Conservation (phyloP, 2,329 filamentous ascomycete species). For the Amylocarpus encephaloides region DNA sequence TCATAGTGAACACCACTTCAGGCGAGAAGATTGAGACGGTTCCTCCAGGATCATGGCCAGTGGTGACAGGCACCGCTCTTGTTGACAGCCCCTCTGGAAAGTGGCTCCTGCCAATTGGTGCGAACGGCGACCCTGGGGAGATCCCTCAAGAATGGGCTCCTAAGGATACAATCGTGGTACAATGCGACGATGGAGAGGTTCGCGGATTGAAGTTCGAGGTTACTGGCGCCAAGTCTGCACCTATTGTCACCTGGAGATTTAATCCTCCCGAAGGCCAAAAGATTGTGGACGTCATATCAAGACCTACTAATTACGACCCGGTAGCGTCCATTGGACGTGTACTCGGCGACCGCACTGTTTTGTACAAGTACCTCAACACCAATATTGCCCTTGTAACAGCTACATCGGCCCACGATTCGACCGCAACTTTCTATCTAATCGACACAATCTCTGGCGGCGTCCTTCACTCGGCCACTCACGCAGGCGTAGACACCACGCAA, state of each 20-base stretch:
- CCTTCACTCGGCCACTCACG: conserved; percentile 63
- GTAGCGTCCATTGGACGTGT: conserved; percentile 94
- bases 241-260: conserved; percentile 65
- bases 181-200: conserved; percentile 42
- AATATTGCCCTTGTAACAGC: conserved; percentile 75
- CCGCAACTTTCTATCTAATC: conserved; percentile 69
- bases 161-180: conserved; percentile 49
- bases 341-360: conserved; percentile 81
- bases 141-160: conserved; percentile 42
- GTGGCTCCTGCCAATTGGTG: conserved; percentile 48
- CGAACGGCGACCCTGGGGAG: conserved; percentile 42
- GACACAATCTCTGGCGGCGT: conserved; percentile 82
- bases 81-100: conserved; percentile 47
- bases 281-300: conserved; percentile 61
- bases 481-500: conserved; percentile 66
- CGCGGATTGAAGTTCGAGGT: conserved; percentile 50
- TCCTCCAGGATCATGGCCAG: conserved; percentile 35
- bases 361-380: conserved; percentile 95
- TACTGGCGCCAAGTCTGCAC: conserved; percentile 34
- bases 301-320: conserved; percentile 69
- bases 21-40: conserved; percentile 44
- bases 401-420: conserved; percentile 49
- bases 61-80: conserved; percentile 42
- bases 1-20: conserved; percentile 47
- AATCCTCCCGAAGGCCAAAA: conserved; percentile 57